Base-by-base conservation (phyloP, 257 asterid species). In the Linderniella brevidens region DNA sequence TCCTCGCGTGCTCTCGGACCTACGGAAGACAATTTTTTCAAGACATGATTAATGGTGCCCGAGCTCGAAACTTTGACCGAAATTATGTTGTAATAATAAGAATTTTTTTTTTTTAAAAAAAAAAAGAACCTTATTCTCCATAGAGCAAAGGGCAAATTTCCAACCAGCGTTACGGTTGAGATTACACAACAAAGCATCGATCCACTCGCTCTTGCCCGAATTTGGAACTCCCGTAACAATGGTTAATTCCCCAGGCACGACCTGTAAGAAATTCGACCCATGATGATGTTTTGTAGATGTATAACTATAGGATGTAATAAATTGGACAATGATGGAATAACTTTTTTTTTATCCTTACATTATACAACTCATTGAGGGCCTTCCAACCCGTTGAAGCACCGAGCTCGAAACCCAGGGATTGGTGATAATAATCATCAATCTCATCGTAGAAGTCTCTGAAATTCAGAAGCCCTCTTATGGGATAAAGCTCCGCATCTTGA, bases 191-290 rank as follows among this genome's bases (percentile, higher is more conserved):
- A 90, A 92, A 62, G 98, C 94, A 68, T 90, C 96, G 61, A 90
- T 90, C 98, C 98, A 90, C 65, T 90, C 98, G 60, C 98, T 85
- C 85, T 90, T 90, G 59, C 96, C 98, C 10, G 98, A 90, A 77
- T 90, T 90, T 17, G 98, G 98, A 56, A 90, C 93, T 57, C 98
- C 98, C 17, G 98, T 85, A 46, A 90, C 86, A 55, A 90, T 59
- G 46, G 96, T 85, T 68, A 90, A 62, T 69, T 90, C 98, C 41
- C 98, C 98, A 0, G 96, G 98, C 53, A 90, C 92, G 59, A 85
- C 92, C 98, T 90, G 80, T 56, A 53, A 8, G 52, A 48, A 56
- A 52, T 37, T 45, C 49, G 32, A 54, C 47, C 29, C 4, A 41
- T 5, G 46, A 41, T 5, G 5, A 11, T 15, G 3, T 39, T 13